A percentile compares a stretch with the other conserved stretches of the same genome.
Evolutionary conservation across 2,329 filamentous ascomycete genomes (phyloP).

Genomic region (Thelonectria olida): DNA sequence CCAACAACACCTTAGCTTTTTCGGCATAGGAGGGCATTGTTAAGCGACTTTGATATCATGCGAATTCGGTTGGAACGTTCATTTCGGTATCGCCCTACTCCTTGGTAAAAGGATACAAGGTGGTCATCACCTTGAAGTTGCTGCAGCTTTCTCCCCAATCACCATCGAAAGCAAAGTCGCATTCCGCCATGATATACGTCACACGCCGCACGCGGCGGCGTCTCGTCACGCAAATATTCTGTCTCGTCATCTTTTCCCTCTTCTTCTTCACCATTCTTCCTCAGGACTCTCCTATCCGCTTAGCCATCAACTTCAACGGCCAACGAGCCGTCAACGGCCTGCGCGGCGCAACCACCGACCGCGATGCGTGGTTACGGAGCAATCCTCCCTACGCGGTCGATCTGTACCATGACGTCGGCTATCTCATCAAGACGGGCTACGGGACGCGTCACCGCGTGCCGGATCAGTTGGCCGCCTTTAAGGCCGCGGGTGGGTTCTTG

Average conservation of each 20-base stretch:
- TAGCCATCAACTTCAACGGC: slow-evolving; percentile 47
- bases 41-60: slow-evolving; percentile 6
- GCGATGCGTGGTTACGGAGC: slow-evolving; percentile 53
- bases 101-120: background rate
- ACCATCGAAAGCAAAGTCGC: background rate
- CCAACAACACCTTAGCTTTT: background rate
- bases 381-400: slow-evolving; percentile 54
- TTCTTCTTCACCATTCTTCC: slow-evolving; percentile 44
- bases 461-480: slow-evolving; percentile 56
- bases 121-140: background rate
- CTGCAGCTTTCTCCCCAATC: slow-evolving; percentile 1
- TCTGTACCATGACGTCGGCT: slow-evolving; percentile 56
- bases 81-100: background rate
- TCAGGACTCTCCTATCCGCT: slow-evolving; percentile 44
- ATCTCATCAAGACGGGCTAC: slow-evolving; percentile 66
- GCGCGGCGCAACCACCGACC: slow-evolving; percentile 38
- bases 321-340: slow-evolving; percentile 45
- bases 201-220: slow-evolving; percentile 43
- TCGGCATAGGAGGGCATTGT: background rate
- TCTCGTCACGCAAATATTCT: slow-evolving; percentile 31
- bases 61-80: background rate
- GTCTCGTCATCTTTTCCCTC: slow-evolving; percentile 37
- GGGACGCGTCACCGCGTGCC: slow-evolving; percentile 60
- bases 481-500: slow-evolving; percentile 44
- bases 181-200: slow-evolving; percentile 31